Evolutionary conservation across 345 rosid species (phyloP), one percentile per base, ranked within the genome.

Genomic region (Noccaea caerulescens): DNA sequence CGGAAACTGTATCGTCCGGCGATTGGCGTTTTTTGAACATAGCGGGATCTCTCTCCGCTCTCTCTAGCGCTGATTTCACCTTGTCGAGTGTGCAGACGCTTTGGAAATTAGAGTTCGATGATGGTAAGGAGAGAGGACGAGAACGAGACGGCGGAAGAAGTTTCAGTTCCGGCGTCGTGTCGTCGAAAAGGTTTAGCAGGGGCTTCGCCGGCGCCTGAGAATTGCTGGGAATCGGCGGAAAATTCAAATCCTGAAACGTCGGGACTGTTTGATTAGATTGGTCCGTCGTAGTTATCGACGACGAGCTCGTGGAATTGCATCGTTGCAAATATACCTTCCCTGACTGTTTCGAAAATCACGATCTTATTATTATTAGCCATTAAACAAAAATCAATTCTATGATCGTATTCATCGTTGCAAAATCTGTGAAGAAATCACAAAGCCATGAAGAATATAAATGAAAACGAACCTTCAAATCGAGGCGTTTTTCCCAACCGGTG

Each of bases 11-110:
- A 25, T 27, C 43, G 0, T 75, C 43, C 79, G 81, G 50, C 76
- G 84, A 5, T 62, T 80, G 72, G 0, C 89, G 80, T 57, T 82
- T 83, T 73, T 78, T 86, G 8, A 69, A 62, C 54, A 32, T 5
- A 33, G 30, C 6, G 44, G 88, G 87, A 49, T 89, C 90, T 69
- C 77, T 85, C 74, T 85, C 91, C 0, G 86, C 98, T 50, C 96
- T 83, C 43, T 95, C 91, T 0, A 95, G 75, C 0, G 99, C 99
- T 0, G 81, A 84, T 71, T 86, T 95, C 0, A 95, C 98, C 54
- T 87, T 88, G 5, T 95, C 99, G 1, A 95, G 84, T 0, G 99
- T 95, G 82, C 97, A 90, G 0, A 92, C 97, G 23, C 98, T 95
- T 47, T 86, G 91, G 66, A 86, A 87, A 65, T 47, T 73, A 25